A percentile compares a stretch with the other conserved stretches of the same genome.
Conservation (phyloP, 441 rosid species). For the Hura crepitans region DNA sequence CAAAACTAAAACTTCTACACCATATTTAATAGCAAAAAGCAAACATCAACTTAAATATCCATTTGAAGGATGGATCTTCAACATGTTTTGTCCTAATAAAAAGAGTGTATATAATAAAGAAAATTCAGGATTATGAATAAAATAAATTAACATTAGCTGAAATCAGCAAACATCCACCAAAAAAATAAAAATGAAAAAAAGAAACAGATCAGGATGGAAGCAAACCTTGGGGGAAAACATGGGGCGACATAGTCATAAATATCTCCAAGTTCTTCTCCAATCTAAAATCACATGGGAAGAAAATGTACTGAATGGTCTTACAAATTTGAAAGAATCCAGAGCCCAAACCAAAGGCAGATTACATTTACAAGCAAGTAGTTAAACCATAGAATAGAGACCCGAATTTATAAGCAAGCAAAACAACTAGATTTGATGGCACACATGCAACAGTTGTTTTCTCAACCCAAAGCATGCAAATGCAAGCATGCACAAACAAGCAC, state of each 20-base stretch:
- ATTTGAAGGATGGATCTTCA: background rate
- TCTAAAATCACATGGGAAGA: conserved; percentile 38
- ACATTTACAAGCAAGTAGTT: background rate
- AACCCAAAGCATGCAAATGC: conserved; percentile 4
- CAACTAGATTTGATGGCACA: conserved; percentile 1
- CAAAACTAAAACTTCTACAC: background rate
- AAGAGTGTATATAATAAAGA: background rate
- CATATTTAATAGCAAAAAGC: background rate
- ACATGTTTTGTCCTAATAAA: background rate
- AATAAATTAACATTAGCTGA: background rate
- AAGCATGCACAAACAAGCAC: conserved; percentile 4
- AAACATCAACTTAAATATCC: background rate
- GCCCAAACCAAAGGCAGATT: conserved; percentile 7
- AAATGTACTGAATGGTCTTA: conserved; percentile 11
- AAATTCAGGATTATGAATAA: background rate
- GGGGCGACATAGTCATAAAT: conserved; percentile 98
- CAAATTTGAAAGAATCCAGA: conserved; percentile 12
- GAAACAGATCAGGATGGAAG: conserved; percentile 11
- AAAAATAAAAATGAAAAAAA: background rate
- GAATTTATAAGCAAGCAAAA: conserved; percentile 8
- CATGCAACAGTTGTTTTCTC: conserved; percentile 2
- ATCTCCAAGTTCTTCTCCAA: conserved; percentile 99
- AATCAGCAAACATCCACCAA: conserved; percentile 18
- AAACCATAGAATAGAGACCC: background rate
- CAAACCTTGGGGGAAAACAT: conserved; percentile 99